Percentiles rank a stretch among this genome's conserved stretches.
Evolutionary conservation across 306 rosid species (phyloP).

Genomic region (Castanea sativa): DNA sequence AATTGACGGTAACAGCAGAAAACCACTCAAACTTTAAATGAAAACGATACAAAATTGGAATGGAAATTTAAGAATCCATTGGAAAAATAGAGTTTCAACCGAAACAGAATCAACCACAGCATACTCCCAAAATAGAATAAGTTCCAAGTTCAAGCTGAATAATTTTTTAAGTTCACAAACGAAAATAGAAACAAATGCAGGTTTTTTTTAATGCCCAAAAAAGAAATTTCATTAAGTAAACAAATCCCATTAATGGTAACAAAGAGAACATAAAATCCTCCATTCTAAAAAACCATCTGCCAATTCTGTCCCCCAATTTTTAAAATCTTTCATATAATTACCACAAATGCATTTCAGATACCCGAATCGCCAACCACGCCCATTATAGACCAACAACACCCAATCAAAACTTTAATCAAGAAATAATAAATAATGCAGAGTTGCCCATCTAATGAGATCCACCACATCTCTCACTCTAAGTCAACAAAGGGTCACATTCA

Average conservation of each 20-base stretch:
- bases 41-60: neutral
- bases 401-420: neutral
- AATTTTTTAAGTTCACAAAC: neutral
- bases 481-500: too few species aligned
- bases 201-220: neutral
- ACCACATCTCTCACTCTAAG: too few species aligned
- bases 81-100: neutral
- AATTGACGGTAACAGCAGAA: neutral
- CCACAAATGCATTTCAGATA: neutral
- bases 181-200: neutral
- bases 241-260: neutral
- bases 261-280: neutral
- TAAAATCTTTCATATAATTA: neutral
- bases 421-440: neutral
- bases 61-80: neutral
- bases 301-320: neutral
- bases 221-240: neutral
- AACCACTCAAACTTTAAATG: neutral
- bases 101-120: neutral
- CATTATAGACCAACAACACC: neutral
- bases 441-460: neutral
- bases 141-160: neutral
- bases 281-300: neutral
- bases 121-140: neutral
- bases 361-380: neutral